phyloP scores from a whole-genome alignment of 176 grass and related monocot species.

The Phragmites australis region DNA sequence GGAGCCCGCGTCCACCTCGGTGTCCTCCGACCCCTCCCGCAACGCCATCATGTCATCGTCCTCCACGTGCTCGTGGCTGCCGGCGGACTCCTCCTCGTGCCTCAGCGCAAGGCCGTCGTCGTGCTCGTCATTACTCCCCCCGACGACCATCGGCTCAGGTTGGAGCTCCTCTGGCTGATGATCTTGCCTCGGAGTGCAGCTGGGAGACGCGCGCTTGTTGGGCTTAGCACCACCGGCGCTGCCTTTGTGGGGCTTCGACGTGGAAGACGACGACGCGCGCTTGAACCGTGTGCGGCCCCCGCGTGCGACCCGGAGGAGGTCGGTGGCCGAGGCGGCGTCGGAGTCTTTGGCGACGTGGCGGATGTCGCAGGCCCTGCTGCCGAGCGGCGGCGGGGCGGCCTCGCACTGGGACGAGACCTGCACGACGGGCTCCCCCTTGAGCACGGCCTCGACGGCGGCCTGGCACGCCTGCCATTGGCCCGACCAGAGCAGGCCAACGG shows the following conservation, averaged over 20 bases:
- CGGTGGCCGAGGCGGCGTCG: background rate
- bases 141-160: background rate
- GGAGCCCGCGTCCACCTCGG: conserved; percentile 44
- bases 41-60: background rate
- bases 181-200: background rate
- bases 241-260: background rate
- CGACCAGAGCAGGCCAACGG: conserved; percentile 63
- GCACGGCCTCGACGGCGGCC: conserved; percentile 67
- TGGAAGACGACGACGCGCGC: conserved; percentile 31
- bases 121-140: background rate
- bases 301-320: conserved; percentile 34
- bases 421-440: conserved; percentile 55
- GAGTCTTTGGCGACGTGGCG: conserved; percentile 49
- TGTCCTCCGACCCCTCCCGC: conserved; percentile 39
- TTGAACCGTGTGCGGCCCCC: conserved; percentile 45
- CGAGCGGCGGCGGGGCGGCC: conserved; percentile 25
- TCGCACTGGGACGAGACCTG: conserved; percentile 35
- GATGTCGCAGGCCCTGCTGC: conserved; percentile 36
- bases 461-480: conserved; percentile 60
- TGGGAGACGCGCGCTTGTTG: background rate
- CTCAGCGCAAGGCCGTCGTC: background rate
- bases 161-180: background rate
- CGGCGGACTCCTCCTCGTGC: conserved; percentile 47
- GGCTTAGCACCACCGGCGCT: background rate
- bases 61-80: conserved; percentile 35